Base-by-base conservation (phyloP, 306 rosid genomes). In the Gastrolobium villosum region DNA sequence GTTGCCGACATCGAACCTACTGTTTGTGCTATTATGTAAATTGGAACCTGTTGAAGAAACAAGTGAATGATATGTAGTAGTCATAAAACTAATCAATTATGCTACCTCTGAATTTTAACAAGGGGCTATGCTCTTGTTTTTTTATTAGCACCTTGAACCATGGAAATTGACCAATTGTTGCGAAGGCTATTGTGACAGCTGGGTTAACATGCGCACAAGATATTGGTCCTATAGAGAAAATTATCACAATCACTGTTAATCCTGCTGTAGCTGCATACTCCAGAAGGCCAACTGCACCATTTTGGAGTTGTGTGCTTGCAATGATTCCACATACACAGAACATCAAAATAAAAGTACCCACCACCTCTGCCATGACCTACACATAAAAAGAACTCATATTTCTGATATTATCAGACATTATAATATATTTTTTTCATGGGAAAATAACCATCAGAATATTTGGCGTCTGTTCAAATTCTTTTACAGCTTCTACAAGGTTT, bases 131-230 rank as follows among this genome's bases (percentile, higher is more conserved):
- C 4, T 70, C 30, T 63, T 45, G 62, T 11, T 75, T 13, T 34
- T 54, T 52, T 50, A 4, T 31, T 46, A 40, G 71, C 79, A 93
- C 96, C 94, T 81, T 86, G 65, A 80, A 71, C 98, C 96, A 92
- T 64, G 97, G 93, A 62, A 90, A 89, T 71, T 87, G 88, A 57
- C 96, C 97, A n/a, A 86, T 79, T 57, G 86, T 82, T 59, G 97
- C 98, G 70, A 90, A 90, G 75, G 98, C 97, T 66, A 92, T 39
- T 43, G 98, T 94, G 76, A 87, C 85, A 15, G 98, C 90, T 20
- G 97, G 98, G 79, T 94, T 94, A 70, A 94, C 91, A 81, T 92
- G 98, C 1, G 98, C 97, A 79, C 87, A 91, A 61, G 97, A 94
- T 79, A 94, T 89, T 30, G 88, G 81, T 2, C 90, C 96, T 36